Evolutionary conservation across 148 eudicot species (phyloP), one percentile per base, ranked within the genome.

Genomic region (Camellia sinensis): DNA sequence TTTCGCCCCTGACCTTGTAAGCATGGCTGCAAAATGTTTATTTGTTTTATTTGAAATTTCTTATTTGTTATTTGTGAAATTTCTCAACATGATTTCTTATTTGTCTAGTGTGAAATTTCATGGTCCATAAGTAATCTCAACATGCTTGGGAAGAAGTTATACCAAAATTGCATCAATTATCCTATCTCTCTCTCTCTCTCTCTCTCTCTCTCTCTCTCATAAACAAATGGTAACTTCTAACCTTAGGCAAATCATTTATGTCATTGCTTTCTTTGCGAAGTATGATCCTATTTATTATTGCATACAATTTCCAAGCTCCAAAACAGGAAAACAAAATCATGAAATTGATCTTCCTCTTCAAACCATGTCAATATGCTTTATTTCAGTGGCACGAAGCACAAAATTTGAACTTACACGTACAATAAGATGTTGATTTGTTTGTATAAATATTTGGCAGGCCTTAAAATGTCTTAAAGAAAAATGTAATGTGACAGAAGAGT

Each of bases 1-100:
- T 87, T 96, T 87, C 77, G 97, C 81, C 56, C 99, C 98, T 3
- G 92, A 92, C 82, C 86, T 96, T 48, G 99, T 95, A 85, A 86
- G 94, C 80, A 43, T 60, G 69, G 71, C n/a, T 29, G 3, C 7
- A 37, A 17, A 29, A 22, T 15, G n/a, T 29, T 18, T 74, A 9
- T 76, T 65, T 11, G 40, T 21, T 65, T 8, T 3, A 40, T 45
- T 45, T n/a, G 44, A n/a, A 74, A 52, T 12, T 29, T 17, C 37
- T 18, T 74, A 9, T 76, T 65, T 11, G 40, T 21, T 65, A 5
- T 2, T 18, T 45, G 61, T n/a, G 44, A n/a, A 74, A 52, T 12
- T 56, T 44, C 29, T 22, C 22, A 2, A 8, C 15, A 19, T 15
- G 0, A 12, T 44, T 13, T 61, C 48, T 6, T 43, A 19, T 68